Base-by-base conservation (phyloP, 257 asterid species). In the Scutellaria baicalensis region DNA sequence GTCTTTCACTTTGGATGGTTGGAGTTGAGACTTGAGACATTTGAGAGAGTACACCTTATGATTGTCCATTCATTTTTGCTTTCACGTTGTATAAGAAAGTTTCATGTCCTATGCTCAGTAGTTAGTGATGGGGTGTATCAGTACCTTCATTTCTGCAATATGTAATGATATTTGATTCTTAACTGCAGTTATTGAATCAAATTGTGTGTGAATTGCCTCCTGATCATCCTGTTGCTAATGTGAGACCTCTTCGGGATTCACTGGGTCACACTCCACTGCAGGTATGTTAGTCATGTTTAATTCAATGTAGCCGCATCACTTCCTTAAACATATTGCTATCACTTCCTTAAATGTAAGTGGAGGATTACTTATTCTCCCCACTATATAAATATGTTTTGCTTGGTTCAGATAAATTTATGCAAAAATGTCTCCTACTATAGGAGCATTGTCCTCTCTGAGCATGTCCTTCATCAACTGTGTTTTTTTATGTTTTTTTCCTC, bases 141-240 rank as follows among this genome's bases (percentile, higher is more conserved):
- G 39, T 57, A 39, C 40, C 2, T n/a, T 23, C 49, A 21, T 69
- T 54, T 20, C 44, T 47, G 44, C 58, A 20, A 6, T 23, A 50
- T 59, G 3, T 55, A 67, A 17, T 69, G 20, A 57, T 36, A 17
- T 17, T 16, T 48, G 36, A 4, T 6, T 78, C 61, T 14, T 72
- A 21, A 21, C 51, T 78, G 81, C 93, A 93, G 97, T 81, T 93
- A 71, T 73, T 93, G 81, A 93, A 91, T 79, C 99, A 87, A 80
- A 89, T 93, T 72, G 99, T 93, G 5, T 91, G 97, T 67, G 99
- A 91, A 81, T 82, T 93, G 82, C 99, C 99, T 69, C 99, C 97
- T n/a, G 99, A 91, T 80, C 99, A 94, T 79, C 99, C 97, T 49
- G 97, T 91, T 39, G 94, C 99, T 48, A 89, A 85, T 80, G 88